phyloP scores from a whole-genome alignment of 2,329 filamentous ascomycete species.

The Raffaelea ambrosiae region DNA sequence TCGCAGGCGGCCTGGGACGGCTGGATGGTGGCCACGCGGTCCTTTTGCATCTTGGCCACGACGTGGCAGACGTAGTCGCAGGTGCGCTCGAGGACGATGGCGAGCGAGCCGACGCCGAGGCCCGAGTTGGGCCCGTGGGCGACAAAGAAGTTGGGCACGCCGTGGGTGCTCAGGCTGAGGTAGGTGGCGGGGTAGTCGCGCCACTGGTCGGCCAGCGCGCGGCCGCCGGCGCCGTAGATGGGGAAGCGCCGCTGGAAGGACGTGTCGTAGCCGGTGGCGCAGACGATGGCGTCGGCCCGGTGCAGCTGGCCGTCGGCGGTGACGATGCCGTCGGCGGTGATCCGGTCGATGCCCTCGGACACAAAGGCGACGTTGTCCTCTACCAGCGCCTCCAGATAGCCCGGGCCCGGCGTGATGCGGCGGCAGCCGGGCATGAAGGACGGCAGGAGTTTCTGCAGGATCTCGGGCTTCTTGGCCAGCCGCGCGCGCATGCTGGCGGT shows the following conservation, averaged over 20 bases:
- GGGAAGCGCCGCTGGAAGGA: constrained; percentile 16
- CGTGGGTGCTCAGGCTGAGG: background rate
- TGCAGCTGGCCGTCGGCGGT: constrained; percentile 20
- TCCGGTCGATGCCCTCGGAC: constrained; percentile 26
- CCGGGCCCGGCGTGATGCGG: constrained; percentile 31
- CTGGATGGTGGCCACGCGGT: constrained; percentile 5
- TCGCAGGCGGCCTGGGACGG: constrained; percentile 10
- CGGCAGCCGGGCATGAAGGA: constrained; percentile 33
- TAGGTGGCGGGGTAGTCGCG: background rate
- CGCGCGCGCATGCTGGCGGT: constrained; percentile 15
- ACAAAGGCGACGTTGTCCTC: constrained; percentile 33
- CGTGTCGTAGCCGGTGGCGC: constrained; percentile 28
- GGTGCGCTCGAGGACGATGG: constrained; percentile 5
- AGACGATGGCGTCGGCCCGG: constrained; percentile 17
- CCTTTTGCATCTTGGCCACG: constrained; percentile 26
- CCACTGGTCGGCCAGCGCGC: background rate
- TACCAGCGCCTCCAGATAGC: constrained; percentile 31
- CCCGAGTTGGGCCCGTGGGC: constrained; percentile 2
- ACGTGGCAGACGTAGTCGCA: constrained; percentile 33
- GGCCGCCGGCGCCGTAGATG: background rate
- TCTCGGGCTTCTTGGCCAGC: constrained; percentile 27
- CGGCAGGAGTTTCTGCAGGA: constrained; percentile 33
- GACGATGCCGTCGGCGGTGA: constrained; percentile 23
- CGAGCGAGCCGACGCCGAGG: constrained; percentile 1
- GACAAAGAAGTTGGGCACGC: constrained; percentile 1